Evolutionary conservation across 495 filamentous ascomycete genomes (phyloP).

Genomic region (Trichocladium uniseriatum): DNA sequence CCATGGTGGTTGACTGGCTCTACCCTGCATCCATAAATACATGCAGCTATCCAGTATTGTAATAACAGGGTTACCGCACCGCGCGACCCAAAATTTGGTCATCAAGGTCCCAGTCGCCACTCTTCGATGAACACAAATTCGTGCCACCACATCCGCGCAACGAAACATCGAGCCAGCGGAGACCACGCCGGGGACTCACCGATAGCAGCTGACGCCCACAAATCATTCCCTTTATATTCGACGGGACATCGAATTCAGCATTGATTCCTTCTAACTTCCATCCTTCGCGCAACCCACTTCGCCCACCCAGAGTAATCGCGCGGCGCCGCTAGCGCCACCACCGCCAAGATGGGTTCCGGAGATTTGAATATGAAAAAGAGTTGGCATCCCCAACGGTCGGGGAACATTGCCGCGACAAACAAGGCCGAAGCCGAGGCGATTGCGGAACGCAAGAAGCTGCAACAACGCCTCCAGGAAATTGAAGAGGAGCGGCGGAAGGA

Average conservation of each 20-base stretch:
- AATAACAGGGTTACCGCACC: too few relatives aligned
- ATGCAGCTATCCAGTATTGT: too few relatives aligned
- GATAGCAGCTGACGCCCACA: too few relatives aligned
- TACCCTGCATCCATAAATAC: too few relatives aligned
- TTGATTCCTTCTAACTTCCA: too few relatives aligned
- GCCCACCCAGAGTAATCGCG: background rate
- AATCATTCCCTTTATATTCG: too few relatives aligned
- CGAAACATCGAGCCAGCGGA: background rate
- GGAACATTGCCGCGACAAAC: conserved; percentile 28
- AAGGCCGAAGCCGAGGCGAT: conserved; percentile 75
- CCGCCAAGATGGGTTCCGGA: conserved; percentile 61
- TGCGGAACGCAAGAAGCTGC: conserved; percentile 85
- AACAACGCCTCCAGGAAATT: conserved; percentile 76
- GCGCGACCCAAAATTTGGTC: background rate
- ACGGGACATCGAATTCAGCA: too few relatives aligned
- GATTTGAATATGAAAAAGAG: conserved; percentile 96
- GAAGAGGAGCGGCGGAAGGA: conserved; percentile 89
- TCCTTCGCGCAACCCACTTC: background rate
- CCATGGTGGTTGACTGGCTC: too few relatives aligned
- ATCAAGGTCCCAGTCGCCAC: conserved; percentile 9
- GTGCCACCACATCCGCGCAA: too few relatives aligned
- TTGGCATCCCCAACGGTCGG: conserved; percentile 57
- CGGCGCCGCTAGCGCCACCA: conserved; percentile 15
- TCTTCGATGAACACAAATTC: background rate
- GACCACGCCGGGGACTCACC: too few relatives aligned